A percentile compares a stretch with the other conserved stretches of the same genome.
Conservation (phyloP, 2,329 filamentous ascomycete genomes). For the Clonostachys rosea region DNA sequence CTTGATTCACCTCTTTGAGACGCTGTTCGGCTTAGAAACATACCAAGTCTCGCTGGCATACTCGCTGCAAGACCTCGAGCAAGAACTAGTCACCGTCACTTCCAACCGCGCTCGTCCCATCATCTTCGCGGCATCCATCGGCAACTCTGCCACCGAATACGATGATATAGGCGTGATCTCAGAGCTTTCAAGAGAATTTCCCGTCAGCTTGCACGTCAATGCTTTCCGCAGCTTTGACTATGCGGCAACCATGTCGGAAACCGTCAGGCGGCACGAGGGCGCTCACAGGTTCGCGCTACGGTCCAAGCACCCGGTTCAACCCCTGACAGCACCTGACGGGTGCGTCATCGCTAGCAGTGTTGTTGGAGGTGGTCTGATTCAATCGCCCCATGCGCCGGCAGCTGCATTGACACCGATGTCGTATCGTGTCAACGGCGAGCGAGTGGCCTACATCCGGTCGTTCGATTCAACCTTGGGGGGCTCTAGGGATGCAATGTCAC, state of each 20-base stretch:
- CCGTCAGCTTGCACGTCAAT: background rate
- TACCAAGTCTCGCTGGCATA: no score
- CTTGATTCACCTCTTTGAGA: no score
- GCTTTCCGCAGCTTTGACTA: constrained; percentile 1
- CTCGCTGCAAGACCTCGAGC: no score
- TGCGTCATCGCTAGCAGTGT: background rate
- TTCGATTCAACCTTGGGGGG: constrained; percentile 1
- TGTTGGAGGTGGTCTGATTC: background rate
- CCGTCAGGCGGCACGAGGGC: background rate
- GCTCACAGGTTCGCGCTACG: background rate
- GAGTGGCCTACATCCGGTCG: constrained; percentile 1
- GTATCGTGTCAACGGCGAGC: background rate
- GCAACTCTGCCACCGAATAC: no score
- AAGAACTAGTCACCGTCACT: no score
- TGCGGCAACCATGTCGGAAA: background rate
- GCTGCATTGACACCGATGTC: background rate
- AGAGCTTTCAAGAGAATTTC: no score
- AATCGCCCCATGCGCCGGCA: background rate
- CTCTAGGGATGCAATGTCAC: background rate
- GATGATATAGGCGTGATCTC: no score
- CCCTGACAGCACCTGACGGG: background rate
- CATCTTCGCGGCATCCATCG: no score
- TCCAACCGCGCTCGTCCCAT: no score
- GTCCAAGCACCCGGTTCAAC: background rate
- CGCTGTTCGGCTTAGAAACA: no score